Base-by-base conservation (phyloP, 2,329 filamentous ascomycete genomes). In the Polychaeton citri region DNA sequence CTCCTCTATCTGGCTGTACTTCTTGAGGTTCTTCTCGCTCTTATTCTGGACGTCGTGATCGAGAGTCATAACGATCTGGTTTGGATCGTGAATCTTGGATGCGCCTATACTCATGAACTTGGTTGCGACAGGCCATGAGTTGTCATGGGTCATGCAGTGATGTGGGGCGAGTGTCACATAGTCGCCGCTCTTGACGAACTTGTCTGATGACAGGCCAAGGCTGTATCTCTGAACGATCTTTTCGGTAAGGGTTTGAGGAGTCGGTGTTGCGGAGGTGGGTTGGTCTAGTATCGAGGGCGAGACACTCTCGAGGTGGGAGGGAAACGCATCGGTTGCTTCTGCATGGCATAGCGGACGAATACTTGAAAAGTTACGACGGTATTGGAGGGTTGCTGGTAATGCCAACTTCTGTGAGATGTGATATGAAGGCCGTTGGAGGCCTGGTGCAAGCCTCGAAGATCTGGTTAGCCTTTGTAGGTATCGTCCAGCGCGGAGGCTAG, bases 21-120 rank as follows among this genome's bases (percentile, higher is more conserved):
- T 95, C 50, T 79, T 76, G 30, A 93, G 56, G 50, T 94, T 94
- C 43, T 73, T 64, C 42, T 82, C 77, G 38, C 65, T 74, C 59
- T 78, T 82, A 58, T 92, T 90, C 54, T 92, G 83, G 0, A 94
- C 81, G 48, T 94, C 84, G 53, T 94, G 87, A 51, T 94, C 86
- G 2, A 93, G 62, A 0, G 83, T 81, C 66, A 90, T 79, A 15
- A 94, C 81, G 19, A 90, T 65, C 62, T 94, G 86, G 15, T 67
- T 62, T 2, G 69, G 70, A 54, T 87, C 64, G 46, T 83, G 69
- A 50, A 93, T 70, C 53, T 76, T 74, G 32, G 79, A 72, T 1
- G 83, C 83, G 12, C 83, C 83, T 43, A 87, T 87, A 8, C 76
- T 77, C 75, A 84, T 81, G 63, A 87, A 88, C 60, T 88, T 90